Conservation (phyloP, 345 rosid genomes). For the Melastoma malabathricum region DNA sequence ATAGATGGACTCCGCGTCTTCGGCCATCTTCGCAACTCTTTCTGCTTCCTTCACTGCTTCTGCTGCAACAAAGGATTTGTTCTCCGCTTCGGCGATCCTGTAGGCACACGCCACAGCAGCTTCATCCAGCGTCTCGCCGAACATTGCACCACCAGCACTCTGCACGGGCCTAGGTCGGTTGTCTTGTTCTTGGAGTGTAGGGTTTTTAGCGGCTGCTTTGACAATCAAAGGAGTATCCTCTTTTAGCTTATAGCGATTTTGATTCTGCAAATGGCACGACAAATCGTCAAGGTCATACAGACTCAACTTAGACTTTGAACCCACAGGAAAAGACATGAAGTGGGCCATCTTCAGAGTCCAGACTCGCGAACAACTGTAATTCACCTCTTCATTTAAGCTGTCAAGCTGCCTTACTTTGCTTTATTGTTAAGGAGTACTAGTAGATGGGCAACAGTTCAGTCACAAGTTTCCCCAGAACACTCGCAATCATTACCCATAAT, state of each 20-base stretch:
- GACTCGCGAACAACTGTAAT: too few species aligned
- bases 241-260: slow-evolving; percentile 34
- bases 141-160: slow-evolving; percentile 3
- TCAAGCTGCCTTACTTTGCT: too few species aligned
- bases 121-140: slow-evolving; percentile 32
- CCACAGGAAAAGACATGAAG: too few species aligned
- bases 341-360: too few species aligned
- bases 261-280: slow-evolving; percentile 32
- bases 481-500: too few species aligned
- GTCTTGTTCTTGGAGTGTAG: slow-evolving; percentile 21
- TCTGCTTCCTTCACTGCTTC: slow-evolving; percentile 70
- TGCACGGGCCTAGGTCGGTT: slow-evolving; percentile 17
- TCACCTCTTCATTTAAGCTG: too few species aligned
- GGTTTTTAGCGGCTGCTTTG: slow-evolving; percentile 18
- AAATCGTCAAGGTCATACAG: too few species aligned
- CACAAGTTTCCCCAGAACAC: too few species aligned
- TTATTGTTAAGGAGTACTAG: too few species aligned
- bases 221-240: slow-evolving; percentile 12
- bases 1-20: slow-evolving; percentile 30
- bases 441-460: too few species aligned
- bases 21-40: slow-evolving; percentile 44
- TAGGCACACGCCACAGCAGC: slow-evolving; percentile 56
- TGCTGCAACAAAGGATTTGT: slow-evolving; percentile 49
- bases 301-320: too few species aligned
- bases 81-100: slow-evolving; percentile 72